Conservation (phyloP, 2,329 filamentous ascomycete genomes). For the Fusarium coicis region DNA sequence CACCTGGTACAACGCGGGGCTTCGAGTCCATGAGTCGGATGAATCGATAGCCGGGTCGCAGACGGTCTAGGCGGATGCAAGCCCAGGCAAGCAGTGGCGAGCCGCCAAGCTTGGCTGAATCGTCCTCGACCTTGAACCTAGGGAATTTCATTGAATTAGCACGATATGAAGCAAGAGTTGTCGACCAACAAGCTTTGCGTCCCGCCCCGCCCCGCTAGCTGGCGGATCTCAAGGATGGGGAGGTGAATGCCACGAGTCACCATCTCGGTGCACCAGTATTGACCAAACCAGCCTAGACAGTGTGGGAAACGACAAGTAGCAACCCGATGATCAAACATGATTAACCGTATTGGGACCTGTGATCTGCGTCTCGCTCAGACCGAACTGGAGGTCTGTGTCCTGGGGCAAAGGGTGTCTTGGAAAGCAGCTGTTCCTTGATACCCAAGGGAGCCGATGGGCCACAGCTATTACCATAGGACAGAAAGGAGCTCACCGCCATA, state of each 20-base stretch:
- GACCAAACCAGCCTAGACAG: neutral
- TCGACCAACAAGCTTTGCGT: constrained; percentile 6
- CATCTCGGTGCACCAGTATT: neutral
- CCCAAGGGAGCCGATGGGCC: neutral
- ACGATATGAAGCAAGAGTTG: constrained; percentile 21
- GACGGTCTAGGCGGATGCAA: constrained; percentile 68
- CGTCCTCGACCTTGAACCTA: constrained; percentile 67
- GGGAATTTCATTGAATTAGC: constrained; percentile 26
- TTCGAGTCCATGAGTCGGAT: constrained; percentile 60
- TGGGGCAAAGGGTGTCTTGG: constrained; percentile 1
- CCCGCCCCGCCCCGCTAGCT: neutral
- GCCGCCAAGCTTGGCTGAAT: constrained; percentile 52
- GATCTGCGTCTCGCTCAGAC: neutral
- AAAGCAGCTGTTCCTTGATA: constrained; percentile 10
- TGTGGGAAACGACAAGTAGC: neutral
- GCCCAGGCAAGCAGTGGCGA: constrained; percentile 63
- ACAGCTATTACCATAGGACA: neutral
- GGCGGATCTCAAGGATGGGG: neutral
- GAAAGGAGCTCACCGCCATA: constrained; percentile 1
- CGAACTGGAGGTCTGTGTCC: constrained; percentile 8
- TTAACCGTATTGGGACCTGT: neutral
- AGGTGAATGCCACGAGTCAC: neutral
- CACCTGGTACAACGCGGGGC: constrained; percentile 57
- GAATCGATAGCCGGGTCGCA: constrained; percentile 66
- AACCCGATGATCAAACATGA: neutral